Percentiles rank a stretch among this genome's conserved stretches.
Conservation (phyloP, 179 eudicot species). For the Dionaea muscipula region DNA sequence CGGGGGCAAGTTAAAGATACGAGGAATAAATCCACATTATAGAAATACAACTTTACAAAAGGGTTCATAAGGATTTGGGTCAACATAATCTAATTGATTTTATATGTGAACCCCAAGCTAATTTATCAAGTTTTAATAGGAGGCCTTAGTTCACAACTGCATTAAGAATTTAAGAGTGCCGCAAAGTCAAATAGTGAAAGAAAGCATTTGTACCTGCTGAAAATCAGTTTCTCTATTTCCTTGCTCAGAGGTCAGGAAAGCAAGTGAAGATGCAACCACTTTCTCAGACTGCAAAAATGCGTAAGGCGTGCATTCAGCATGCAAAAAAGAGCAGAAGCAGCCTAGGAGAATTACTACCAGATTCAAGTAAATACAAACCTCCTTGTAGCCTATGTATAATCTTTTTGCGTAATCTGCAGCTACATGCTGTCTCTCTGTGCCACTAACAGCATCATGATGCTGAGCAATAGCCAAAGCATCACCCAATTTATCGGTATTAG, state of each 20-base stretch:
- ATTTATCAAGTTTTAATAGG: no score
- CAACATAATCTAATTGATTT: no score
- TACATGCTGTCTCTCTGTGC: conserved; percentile 87
- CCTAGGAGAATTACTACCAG: no score
- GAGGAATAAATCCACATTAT: no score
- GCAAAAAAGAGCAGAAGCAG: not conserved
- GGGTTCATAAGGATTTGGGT: no score
- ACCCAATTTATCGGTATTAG: conserved; percentile 52
- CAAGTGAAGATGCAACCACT: conserved; percentile 65
- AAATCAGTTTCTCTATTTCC: conserved; percentile 36
- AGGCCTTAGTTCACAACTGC: no score
- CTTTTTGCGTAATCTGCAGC: conserved; percentile 91
- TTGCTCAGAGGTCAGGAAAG: conserved; percentile 33
- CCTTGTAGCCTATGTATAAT: conserved; percentile 66
- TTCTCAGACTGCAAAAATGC: conserved; percentile 50
- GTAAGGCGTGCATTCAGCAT: not conserved
- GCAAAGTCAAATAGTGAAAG: no score
- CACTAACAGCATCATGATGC: conserved; percentile 95
- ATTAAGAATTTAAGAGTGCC: no score
- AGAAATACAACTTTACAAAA: no score
- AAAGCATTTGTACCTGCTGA: conserved; percentile 39
- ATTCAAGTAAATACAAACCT: conserved; percentile 31
- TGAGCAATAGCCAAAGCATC: conserved; percentile 93
- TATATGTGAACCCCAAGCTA: no score
- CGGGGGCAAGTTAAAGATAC: no score